Evolutionary conservation across 2,329 filamentous ascomycete genomes (phyloP).

Genomic region (Cercospora canescens): DNA sequence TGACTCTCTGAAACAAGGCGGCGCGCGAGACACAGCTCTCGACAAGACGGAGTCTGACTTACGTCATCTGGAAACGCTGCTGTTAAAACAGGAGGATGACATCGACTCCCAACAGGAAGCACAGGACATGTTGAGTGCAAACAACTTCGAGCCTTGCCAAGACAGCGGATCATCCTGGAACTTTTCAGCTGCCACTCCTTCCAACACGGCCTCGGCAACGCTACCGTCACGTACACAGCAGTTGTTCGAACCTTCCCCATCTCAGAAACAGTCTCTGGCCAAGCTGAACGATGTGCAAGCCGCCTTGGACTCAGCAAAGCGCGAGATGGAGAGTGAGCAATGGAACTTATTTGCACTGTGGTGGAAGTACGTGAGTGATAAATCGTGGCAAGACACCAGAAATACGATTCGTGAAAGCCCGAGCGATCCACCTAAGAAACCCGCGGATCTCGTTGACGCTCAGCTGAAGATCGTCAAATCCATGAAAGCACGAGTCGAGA

Average conservation of each 20-base stretch:
- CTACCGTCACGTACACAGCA: neutral
- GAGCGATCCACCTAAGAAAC: neutral
- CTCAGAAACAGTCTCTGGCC: neutral
- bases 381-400: neutral
- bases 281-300: neutral
- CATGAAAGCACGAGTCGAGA: neutral
- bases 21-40: neutral
- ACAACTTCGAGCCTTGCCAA: constrained; percentile 7
- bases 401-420: neutral
- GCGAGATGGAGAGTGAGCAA: neutral
- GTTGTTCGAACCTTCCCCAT: neutral
- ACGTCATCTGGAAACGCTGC: constrained; percentile 3
- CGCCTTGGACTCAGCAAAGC: neutral
- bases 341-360: constrained; percentile 10
- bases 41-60: neutral
- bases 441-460: neutral
- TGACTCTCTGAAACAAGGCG: neutral
- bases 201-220: neutral
- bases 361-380: constrained; percentile 7
- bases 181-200: neutral
- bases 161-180: neutral
- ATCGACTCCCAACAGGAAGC: constrained; percentile 12
- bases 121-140: constrained; percentile 9
- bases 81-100: constrained; percentile 6
- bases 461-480: neutral